Base-by-base conservation (phyloP, 1,284 basidiomycete genomes). In the Rhodotorula sp. region DNA sequence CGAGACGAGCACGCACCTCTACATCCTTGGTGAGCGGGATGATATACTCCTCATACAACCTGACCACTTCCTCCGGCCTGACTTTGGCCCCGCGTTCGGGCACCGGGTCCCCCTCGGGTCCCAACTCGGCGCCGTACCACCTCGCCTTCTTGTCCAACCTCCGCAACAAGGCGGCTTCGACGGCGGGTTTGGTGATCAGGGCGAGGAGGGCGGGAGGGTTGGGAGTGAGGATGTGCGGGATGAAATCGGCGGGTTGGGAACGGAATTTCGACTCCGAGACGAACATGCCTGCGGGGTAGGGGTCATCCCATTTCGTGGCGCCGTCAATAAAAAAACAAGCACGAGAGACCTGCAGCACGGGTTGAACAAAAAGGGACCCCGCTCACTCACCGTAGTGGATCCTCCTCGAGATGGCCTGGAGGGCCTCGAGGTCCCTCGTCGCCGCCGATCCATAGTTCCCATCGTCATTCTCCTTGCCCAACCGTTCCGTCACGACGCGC, bases 201-300 rank as follows among this genome's bases (percentile, higher is more conserved):
- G 82, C 88, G 20, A 91, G 93, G 16, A 83, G 78, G 6, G 88
- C 90, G 56, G 86, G 81, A 26, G 86, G 87, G 81, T 99, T 91
- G 3, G 88, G 88, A 1, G 86, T 85, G 59, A 87, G 86, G 79
- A 99, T 99, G 82, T 93, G 92, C 0, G 92, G 91, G 73, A 99
- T 88, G 82, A 98, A 99, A 20, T 89, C 88, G 39, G 89, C 85
- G 15, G 97, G 96, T 73, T 91, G 85, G 47, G 87, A 86, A 26
- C 87, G 83, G 85, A 99, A 99, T 82, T 99, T 99, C 66, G 91
- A 91, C 83, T 99, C 97, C 6, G 93, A 93, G 16, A 99, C 97
- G 81, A 99, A 99, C 87, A 98, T 98, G 72, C 96, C 94, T 97
- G n/a, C n/a, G n/a, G n/a, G n/a, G n/a, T n/a, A n/a, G n/a, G n/a